A percentile compares a stretch with the other conserved stretches of the same genome.
Evolutionary conservation across 306 rosid genomes (phyloP).

Genomic region (Senna siamea): DNA sequence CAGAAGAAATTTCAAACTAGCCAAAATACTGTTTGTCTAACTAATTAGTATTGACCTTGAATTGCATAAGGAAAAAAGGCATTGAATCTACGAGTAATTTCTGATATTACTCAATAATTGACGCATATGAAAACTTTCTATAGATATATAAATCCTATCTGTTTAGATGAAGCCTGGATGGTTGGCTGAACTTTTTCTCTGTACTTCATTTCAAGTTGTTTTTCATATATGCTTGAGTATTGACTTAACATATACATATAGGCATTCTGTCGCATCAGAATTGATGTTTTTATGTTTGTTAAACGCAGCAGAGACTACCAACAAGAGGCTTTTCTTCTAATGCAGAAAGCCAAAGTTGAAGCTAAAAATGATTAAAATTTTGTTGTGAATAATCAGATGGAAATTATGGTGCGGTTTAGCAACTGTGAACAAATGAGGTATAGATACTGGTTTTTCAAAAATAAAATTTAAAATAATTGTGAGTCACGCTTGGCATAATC

Average conservation of each 20-base stretch:
- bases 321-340: constrained; percentile 11
- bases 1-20: neutral
- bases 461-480: neutral
- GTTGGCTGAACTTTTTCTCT: constrained; percentile 9
- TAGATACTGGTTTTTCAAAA: neutral
- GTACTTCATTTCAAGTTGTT: constrained; percentile 18
- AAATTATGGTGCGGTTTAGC: neutral
- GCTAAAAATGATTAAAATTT: neutral
- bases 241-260: neutral
- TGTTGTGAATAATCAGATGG: neutral
- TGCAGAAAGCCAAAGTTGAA: constrained; percentile 6
- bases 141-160: constrained; percentile 1
- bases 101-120: constrained; percentile 6
- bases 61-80: neutral
- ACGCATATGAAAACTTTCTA: neutral
- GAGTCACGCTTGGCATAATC: neutral
- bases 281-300: constrained; percentile 4
- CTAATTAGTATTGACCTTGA: constrained; percentile 10
- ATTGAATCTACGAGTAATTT: constrained; percentile 22
- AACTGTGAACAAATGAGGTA: neutral
- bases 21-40: neutral
- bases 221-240: constrained; percentile 24
- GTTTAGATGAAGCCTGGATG: constrained; percentile 7
- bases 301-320: constrained; percentile 44
- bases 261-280: constrained; percentile 16